These are phyloP conservation scores for Paramecium biaurelia DNA, from an alignment of 73 alveolate species.

Conservation along the genomic window DNA sequence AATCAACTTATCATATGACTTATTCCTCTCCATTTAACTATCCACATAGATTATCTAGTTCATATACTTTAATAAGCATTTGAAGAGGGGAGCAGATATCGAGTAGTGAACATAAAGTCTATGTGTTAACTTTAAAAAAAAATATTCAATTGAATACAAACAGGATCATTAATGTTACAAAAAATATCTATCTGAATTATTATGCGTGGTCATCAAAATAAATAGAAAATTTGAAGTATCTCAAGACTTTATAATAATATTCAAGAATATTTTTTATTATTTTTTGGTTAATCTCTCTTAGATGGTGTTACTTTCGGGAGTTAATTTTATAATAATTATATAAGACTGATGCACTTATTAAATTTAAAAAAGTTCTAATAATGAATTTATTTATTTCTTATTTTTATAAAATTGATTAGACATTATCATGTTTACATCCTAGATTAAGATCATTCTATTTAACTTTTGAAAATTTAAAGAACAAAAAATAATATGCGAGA, in stretches of 20 bases:
- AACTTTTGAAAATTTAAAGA: too few relatives aligned
- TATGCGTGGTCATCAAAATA: neutral
- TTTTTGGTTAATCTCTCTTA: neutral
- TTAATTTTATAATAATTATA: too few relatives aligned
- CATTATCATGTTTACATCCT: neutral
- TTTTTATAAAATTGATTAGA: too few relatives aligned
- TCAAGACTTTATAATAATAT: neutral
- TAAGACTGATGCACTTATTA: neutral
- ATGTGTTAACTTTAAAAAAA: neutral
- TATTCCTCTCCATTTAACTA: neutral
- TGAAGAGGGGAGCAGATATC: neutral
- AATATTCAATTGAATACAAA: neutral
- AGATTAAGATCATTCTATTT: neutral
- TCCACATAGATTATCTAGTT: neutral
- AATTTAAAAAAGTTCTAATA: too few relatives aligned
- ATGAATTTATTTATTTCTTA: too few relatives aligned
- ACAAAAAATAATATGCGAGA: neutral
- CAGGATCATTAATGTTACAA: neutral
- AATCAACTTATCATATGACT: too few relatives aligned
- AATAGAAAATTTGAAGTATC: neutral
- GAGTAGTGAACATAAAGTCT: neutral
- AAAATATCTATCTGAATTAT: neutral
- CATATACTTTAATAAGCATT: too few relatives aligned
- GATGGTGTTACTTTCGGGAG: neutral
- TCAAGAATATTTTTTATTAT: neutral